Conservation (phyloP, 2,329 filamentous ascomycete species). For the Aspergillus chevalieri region DNA sequence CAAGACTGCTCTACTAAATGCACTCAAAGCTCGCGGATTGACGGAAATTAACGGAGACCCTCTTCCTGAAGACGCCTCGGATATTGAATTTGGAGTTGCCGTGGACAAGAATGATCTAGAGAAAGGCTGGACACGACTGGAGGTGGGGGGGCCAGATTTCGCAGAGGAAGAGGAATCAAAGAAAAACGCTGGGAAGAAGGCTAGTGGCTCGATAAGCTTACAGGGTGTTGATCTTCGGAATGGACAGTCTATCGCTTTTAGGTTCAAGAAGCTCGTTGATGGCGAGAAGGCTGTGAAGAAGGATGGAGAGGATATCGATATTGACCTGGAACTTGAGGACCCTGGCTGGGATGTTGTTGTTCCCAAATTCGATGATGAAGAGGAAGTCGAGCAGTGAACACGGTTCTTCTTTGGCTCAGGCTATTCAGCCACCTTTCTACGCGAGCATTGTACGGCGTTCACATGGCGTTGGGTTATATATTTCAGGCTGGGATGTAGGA, state of each 20-base stretch:
- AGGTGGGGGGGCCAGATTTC: conserved; percentile 24
- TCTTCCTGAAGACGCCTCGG: conserved; percentile 33
- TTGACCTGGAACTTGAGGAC: conserved; percentile 25
- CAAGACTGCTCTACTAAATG: conserved; percentile 52
- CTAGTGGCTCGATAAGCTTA: conserved; percentile 15
- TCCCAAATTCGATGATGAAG: conserved; percentile 30
- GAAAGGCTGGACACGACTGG: conserved; percentile 46
- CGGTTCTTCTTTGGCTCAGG: neutral
- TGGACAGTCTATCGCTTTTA: conserved; percentile 30
- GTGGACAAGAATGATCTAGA: conserved; percentile 43
- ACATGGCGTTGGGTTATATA: neutral
- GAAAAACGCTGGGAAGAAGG: conserved; percentile 20
- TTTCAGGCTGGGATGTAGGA: neutral
- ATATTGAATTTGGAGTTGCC: conserved; percentile 44
- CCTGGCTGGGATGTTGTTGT: conserved; percentile 33
- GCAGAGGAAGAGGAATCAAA: conserved; percentile 14
- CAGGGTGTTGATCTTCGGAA: conserved; percentile 23
- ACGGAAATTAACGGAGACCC: conserved; percentile 32
- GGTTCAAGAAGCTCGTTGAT: conserved; percentile 23
- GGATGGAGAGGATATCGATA: conserved; percentile 15
- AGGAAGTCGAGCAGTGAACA: conserved; percentile 11
- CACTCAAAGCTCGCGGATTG: conserved; percentile 45
- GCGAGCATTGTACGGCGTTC: neutral
- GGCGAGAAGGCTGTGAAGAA: conserved; percentile 1
- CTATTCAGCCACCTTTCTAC: neutral